Percentiles rank a stretch among this genome's conserved stretches.
These are phyloP conservation scores for Bathelium albidoporum DNA, from an alignment of 495 filamentous ascomycete genomes.

Conservation along the genomic window DNA sequence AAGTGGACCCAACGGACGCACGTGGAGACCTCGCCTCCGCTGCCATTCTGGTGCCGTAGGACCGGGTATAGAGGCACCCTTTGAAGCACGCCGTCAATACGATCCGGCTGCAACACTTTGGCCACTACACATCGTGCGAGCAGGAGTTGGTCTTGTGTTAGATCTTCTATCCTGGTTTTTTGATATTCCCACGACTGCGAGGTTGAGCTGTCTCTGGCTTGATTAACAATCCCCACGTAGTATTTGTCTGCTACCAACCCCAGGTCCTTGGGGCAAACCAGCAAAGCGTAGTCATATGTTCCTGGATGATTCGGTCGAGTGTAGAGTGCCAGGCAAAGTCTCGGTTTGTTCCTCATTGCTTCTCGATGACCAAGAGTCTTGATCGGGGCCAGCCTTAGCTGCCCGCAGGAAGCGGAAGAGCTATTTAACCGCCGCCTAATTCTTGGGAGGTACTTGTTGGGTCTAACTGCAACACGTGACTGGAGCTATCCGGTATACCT, in stretches of 20 bases:
- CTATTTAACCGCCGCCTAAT: constrained; percentile 1
- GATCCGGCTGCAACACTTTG: background rate
- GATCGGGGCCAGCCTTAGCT: background rate
- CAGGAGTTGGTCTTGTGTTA: background rate
- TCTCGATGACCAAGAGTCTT: background rate
- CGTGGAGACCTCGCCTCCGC: background rate
- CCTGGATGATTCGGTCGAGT: background rate
- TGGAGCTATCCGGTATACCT: background rate
- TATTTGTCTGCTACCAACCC: background rate
- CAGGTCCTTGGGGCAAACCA: background rate
- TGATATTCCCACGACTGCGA: background rate
- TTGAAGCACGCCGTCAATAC: background rate
- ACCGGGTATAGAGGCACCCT: background rate
- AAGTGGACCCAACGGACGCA: background rate
- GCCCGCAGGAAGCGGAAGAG: background rate
- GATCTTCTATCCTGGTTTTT: background rate
- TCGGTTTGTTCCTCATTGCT: background rate
- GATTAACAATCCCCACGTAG: background rate
- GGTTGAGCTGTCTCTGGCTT: background rate
- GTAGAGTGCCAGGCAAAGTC: background rate
- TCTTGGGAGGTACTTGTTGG: background rate
- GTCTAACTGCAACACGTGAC: background rate
- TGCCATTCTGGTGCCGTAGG: background rate
- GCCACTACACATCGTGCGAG: background rate
- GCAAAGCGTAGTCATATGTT: background rate